Conservation (phyloP, 2,329 filamentous ascomycete genomes). For the Epichloe sylvatica region DNA sequence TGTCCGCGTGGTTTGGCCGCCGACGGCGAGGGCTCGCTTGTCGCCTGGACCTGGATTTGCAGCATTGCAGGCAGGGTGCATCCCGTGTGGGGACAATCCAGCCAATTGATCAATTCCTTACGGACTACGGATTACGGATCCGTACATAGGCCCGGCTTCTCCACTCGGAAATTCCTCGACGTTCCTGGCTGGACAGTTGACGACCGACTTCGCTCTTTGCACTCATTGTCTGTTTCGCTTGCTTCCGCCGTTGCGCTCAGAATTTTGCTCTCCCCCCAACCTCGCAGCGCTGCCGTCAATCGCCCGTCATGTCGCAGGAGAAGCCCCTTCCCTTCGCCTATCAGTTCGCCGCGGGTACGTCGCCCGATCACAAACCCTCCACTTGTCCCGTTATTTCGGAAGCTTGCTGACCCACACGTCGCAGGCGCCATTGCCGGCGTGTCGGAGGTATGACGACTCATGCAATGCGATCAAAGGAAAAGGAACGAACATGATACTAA, state of each 20-base stretch:
- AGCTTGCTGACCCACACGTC: slow-evolving; percentile 6
- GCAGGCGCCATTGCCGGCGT: slow-evolving; percentile 87
- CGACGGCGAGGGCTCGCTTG: too few relatives aligned
- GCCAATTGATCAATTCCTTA: too few relatives aligned
- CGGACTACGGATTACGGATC: too few relatives aligned
- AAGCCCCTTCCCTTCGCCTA: slow-evolving; percentile 84
- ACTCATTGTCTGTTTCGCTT: not conserved
- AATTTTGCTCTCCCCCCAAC: not conserved
- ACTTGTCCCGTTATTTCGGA: not conserved
- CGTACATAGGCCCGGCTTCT: not conserved
- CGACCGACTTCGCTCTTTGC: slow-evolving; percentile 2
- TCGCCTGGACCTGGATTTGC: too few relatives aligned
- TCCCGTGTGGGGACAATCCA: not conserved
- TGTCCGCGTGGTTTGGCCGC: too few relatives aligned
- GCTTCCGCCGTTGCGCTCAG: not conserved
- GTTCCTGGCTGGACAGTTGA: not conserved
- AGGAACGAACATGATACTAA: not conserved
- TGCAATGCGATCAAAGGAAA: not conserved
- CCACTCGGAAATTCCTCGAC: not conserved
- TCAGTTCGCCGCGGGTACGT: slow-evolving; percentile 82
- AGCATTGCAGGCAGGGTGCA: not conserved
- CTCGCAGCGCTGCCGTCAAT: slow-evolving; percentile 10
- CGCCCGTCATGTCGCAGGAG: slow-evolving; percentile 43
- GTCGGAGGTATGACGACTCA: slow-evolving; percentile 56
- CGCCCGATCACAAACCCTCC: slow-evolving; percentile 9